These are phyloP conservation scores for Ogataea nakhonphanomensis DNA, from an alignment of 805 yeast genomes.

Conservation along the genomic window DNA sequence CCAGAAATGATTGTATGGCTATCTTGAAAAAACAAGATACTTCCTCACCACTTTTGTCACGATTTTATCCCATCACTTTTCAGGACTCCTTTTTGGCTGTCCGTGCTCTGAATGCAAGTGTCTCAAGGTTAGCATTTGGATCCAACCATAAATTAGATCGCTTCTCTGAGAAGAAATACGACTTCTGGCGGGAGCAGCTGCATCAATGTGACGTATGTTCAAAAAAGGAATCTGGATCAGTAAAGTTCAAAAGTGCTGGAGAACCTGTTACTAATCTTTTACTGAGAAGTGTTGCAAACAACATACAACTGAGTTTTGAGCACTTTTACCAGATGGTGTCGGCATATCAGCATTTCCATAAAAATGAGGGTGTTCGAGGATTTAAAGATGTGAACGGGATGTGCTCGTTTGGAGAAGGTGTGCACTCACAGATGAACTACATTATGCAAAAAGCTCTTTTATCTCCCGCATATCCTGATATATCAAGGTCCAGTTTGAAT, in stretches of 20 bases:
- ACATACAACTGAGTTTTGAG: conserved; percentile 47
- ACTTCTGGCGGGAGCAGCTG: conserved; percentile 70
- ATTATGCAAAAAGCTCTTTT: conserved; percentile 55
- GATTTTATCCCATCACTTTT: conserved; percentile 64
- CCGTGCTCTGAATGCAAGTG: conserved; percentile 62
- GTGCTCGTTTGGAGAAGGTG: conserved; percentile 78
- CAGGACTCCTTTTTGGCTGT: conserved; percentile 62
- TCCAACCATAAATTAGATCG: conserved; percentile 27
- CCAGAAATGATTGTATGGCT: conserved; percentile 43
- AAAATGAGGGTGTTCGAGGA: conserved; percentile 42
- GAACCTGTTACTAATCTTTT: conserved; percentile 67
- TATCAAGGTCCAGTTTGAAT: conserved; percentile 37
- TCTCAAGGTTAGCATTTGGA: conserved; percentile 33
- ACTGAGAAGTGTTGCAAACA: conserved; percentile 47
- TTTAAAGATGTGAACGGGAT: conserved; percentile 47
- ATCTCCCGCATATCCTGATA: conserved; percentile 57
- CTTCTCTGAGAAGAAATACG: conserved; percentile 54
- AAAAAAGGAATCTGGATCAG: too few relatives aligned
- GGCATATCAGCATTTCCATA: conserved; percentile 52
- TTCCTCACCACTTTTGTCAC: conserved; percentile 61
- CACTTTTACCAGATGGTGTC: conserved; percentile 59
- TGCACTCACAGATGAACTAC: conserved; percentile 70
- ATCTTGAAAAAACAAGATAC: conserved; percentile 50
- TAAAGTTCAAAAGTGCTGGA: conserved; percentile 25
- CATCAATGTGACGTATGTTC: conserved; percentile 33